Conservation (phyloP, 148 eudicot species). For the Selenicereus undatus region DNA sequence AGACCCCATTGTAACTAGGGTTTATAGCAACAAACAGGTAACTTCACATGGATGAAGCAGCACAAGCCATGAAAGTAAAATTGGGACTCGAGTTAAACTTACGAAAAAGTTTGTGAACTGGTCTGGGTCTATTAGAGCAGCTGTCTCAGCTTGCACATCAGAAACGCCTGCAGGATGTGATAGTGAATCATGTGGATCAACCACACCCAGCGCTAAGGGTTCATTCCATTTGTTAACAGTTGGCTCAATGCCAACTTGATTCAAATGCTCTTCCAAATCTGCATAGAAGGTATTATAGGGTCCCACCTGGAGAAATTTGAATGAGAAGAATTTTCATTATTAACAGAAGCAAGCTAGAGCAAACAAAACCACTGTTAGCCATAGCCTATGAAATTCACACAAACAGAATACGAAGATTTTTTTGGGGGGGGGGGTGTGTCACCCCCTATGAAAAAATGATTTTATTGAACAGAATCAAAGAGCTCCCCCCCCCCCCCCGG, state of each 20-base stretch:
- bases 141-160: conserved; percentile 94
- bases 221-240: conserved; percentile 85
- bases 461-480: too few relatives aligned
- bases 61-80: background rate
- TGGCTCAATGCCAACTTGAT: conserved; percentile 77
- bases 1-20: background rate
- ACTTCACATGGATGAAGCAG: background rate
- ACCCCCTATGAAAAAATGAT: too few relatives aligned
- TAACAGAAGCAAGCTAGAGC: conserved; percentile 6
- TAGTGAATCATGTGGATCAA: conserved; percentile 94
- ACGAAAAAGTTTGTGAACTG: conserved; percentile 89
- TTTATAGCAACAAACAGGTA: background rate
- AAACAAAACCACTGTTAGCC: background rate
- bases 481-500: too few relatives aligned
- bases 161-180: conserved; percentile 95
- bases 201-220: conserved; percentile 74
- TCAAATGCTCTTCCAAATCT: conserved; percentile 91
- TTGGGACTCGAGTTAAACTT: conserved; percentile 18
- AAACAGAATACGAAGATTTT: background rate
- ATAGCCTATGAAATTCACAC: background rate
- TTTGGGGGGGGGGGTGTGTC: background rate
- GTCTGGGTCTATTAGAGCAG: conserved; percentile 79
- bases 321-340: background rate
- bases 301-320: conserved; percentile 58
- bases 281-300: conserved; percentile 90